Conservation (phyloP, 2,329 filamentous ascomycete species). For the Fusarium mangiferae region DNA sequence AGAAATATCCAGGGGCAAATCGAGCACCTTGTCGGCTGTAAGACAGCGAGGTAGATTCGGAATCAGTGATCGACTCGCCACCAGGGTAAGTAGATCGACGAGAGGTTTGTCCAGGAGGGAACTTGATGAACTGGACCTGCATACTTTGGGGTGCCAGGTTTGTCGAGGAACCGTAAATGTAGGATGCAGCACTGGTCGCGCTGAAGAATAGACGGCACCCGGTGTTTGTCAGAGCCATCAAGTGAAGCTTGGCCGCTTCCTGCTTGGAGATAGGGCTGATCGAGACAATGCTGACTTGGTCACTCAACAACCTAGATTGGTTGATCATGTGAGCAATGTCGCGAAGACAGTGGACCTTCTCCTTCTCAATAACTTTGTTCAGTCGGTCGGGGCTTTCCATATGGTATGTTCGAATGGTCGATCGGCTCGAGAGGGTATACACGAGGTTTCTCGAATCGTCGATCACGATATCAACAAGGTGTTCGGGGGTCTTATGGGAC, state of each 20-base stretch:
- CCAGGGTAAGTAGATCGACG: slow-evolving; percentile 46
- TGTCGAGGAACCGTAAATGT: slow-evolving; percentile 69
- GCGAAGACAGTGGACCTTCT: slow-evolving; percentile 67
- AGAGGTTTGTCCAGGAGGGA: slow-evolving; percentile 70
- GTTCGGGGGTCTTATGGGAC: slow-evolving; percentile 65
- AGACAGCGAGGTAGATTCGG: slow-evolving; percentile 60
- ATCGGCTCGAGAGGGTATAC: slow-evolving; percentile 89
- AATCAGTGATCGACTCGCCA: slow-evolving; percentile 57
- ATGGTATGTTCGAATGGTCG: slow-evolving; percentile 91
- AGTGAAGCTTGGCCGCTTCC: slow-evolving; percentile 84
- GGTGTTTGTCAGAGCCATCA: slow-evolving; percentile 90
- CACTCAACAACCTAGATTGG: slow-evolving; percentile 75
- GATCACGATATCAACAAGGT: slow-evolving; percentile 81
- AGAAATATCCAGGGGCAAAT: slow-evolving; percentile 90
- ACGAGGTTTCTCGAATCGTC: slow-evolving; percentile 90
- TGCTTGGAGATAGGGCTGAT: slow-evolving; percentile 84
- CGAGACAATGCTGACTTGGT: slow-evolving; percentile 78
- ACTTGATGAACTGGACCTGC: slow-evolving; percentile 97
- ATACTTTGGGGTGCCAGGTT: slow-evolving; percentile 86
- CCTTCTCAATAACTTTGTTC: slow-evolving; percentile 73
- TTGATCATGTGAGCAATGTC: slow-evolving; percentile 90
- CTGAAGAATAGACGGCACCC: slow-evolving; percentile 94
- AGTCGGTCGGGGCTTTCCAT: slow-evolving; percentile 75
- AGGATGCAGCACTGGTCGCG: slow-evolving; percentile 80
- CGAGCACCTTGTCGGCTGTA: slow-evolving; percentile 64